A percentile compares a stretch with the other conserved stretches of the same genome.
Evolutionary conservation across 1,139 yeast species (phyloP).

Genomic region (Geotrichum europaeum): DNA sequence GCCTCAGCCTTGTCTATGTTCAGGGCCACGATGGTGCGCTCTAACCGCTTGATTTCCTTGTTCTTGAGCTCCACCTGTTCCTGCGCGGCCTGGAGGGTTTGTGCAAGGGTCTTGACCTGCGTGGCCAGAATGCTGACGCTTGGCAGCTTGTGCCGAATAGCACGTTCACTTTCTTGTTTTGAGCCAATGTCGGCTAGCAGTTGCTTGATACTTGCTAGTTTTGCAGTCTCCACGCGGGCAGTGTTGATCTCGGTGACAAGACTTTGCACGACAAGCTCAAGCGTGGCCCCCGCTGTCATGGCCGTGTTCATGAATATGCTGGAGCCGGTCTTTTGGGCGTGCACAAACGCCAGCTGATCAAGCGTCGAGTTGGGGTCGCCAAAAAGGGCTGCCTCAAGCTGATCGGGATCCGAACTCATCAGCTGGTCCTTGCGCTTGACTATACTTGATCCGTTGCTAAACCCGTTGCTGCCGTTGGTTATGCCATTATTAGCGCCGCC

Average conservation of each 20-base stretch:
- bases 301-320: constrained; percentile 62
- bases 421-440: not conserved
- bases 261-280: constrained; percentile 44
- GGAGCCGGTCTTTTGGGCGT: constrained; percentile 48
- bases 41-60: not conserved
- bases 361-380: constrained; percentile 63
- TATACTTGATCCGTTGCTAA: not conserved
- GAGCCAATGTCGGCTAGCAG: constrained; percentile 31
- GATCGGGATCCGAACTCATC: not conserved
- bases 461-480: not conserved
- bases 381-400: constrained; percentile 61
- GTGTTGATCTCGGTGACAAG: constrained; percentile 43
- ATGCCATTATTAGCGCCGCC: not conserved
- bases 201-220: constrained; percentile 39
- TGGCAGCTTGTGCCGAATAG: not conserved
- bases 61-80: not conserved
- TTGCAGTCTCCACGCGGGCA: constrained; percentile 42
- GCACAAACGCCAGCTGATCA: constrained; percentile 55
- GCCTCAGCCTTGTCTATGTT: not conserved
- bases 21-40: not conserved
- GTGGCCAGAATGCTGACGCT: not conserved
- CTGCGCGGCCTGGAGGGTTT: not conserved
- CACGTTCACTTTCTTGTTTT: constrained; percentile 19
- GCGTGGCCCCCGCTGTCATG: constrained; percentile 47
- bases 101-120: not conserved